A percentile compares a stretch with the other conserved stretches of the same genome.
Conservation (phyloP, 306 rosid species). For the Malus asiatica region DNA sequence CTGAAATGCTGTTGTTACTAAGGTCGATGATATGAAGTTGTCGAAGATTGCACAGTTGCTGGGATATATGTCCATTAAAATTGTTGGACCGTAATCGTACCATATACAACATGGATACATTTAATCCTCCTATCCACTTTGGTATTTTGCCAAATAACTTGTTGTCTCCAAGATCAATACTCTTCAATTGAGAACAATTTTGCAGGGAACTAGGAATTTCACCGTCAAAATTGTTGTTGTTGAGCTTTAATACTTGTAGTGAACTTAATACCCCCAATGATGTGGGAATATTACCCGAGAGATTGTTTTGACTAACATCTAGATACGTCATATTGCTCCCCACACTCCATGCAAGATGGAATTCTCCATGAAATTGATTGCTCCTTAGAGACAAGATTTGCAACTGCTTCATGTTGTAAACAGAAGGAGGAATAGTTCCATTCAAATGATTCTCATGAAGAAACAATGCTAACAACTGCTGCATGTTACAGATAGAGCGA, state of each 20-base stretch:
- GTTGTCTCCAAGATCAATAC: background rate
- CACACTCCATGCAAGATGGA: background rate
- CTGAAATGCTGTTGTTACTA: background rate
- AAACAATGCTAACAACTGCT: rapidly evolving
- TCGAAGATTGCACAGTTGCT: background rate
- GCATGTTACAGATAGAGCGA: background rate
- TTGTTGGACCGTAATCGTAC: background rate
- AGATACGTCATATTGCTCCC: rapidly evolving
- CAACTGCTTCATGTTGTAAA: background rate
- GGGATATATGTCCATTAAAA: background rate
- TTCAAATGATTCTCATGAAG: too few species aligned
- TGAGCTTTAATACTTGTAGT: too few species aligned
- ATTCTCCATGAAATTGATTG: background rate
- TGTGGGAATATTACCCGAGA: background rate
- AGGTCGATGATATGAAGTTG: background rate
- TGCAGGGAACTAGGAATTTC: too few species aligned
- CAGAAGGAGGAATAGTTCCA: background rate
- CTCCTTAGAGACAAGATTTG: rapidly evolving
- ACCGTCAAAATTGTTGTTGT: too few species aligned
- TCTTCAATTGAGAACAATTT: rapidly evolving
- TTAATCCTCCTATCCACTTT: background rate
- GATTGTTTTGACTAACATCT: background rate
- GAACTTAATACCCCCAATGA: background rate
- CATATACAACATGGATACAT: background rate
- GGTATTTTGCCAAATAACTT: background rate